These are phyloP conservation scores for Seiridium cupressi DNA, from an alignment of 2,329 filamentous ascomycete genomes.

Conservation along the genomic window DNA sequence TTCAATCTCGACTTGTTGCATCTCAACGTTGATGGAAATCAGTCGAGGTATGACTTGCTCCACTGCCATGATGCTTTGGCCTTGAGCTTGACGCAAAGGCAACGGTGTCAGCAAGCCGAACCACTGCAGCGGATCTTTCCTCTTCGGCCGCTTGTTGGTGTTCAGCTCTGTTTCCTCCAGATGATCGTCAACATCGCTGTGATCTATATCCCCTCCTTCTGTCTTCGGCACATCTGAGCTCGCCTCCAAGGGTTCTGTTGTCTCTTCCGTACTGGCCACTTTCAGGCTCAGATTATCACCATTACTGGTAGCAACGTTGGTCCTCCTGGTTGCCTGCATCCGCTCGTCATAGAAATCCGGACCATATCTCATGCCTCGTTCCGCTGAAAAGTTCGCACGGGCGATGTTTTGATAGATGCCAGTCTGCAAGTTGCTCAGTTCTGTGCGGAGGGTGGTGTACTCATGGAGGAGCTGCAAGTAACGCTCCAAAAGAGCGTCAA, in stretches of 20 bases:
- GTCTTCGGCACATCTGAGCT: background rate
- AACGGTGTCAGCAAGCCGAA: constrained; percentile 54
- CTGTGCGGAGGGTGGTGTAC: constrained; percentile 59
- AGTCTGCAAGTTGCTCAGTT: constrained; percentile 53
- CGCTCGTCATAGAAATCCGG: constrained; percentile 70
- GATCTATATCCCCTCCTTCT: background rate
- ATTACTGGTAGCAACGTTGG: constrained; percentile 29
- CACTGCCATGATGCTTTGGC: constrained; percentile 53
- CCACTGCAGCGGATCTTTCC: constrained; percentile 56
- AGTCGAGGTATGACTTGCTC: constrained; percentile 57
- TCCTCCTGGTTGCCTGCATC: constrained; percentile 59
- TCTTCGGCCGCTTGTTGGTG: constrained; percentile 11
- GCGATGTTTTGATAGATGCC: constrained; percentile 60
- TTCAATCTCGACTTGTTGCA: constrained; percentile 66
- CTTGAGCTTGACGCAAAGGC: constrained; percentile 57
- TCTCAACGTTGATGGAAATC: constrained; percentile 54
- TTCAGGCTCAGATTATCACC: background rate
- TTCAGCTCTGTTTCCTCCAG: constrained; percentile 2
- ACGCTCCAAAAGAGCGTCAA: constrained; percentile 63
- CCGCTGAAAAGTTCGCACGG: constrained; percentile 73
- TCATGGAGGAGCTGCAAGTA: constrained; percentile 67
- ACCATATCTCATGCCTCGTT: constrained; percentile 63
- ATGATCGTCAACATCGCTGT: constrained; percentile 12
- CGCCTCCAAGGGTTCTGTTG: background rate
- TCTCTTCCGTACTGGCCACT: background rate